These are phyloP conservation scores for Clarireedia monteithiana DNA, from an alignment of 2,329 filamentous ascomycete genomes.

Conservation along the genomic window DNA sequence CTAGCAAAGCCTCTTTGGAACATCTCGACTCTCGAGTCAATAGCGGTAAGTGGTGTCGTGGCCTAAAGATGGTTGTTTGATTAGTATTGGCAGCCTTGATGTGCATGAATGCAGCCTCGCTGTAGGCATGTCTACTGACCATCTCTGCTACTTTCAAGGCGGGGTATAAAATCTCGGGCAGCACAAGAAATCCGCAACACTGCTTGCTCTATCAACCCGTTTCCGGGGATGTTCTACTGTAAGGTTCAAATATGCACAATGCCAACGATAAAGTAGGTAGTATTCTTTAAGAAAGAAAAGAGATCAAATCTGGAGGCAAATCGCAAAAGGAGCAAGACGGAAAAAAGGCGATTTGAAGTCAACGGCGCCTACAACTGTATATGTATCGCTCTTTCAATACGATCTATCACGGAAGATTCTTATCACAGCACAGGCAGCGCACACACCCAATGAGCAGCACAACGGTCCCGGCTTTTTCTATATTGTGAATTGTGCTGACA, in stretches of 20 bases:
- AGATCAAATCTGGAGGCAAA: neutral
- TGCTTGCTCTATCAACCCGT: conserved; percentile 7
- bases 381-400: conserved; percentile 21
- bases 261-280: conserved; percentile 15
- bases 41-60: conserved; percentile 21
- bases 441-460: conserved; percentile 21
- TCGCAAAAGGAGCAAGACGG: conserved; percentile 22
- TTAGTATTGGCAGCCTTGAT: conserved; percentile 15
- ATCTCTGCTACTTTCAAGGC: neutral
- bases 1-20: conserved; percentile 34
- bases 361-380: conserved; percentile 27
- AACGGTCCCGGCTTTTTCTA: conserved; percentile 14
- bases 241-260: conserved; percentile 5
- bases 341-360: conserved; percentile 13
- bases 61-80: conserved; percentile 14
- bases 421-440: conserved; percentile 13
- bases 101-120: neutral
- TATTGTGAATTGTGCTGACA: conserved; percentile 25
- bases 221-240: conserved; percentile 5
- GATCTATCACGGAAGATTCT: conserved; percentile 13
- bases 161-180: conserved; percentile 1
- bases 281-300: neutral
- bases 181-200: conserved; percentile 7
- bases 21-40: conserved; percentile 32
- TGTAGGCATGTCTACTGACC: conserved; percentile 1